phyloP scores from a whole-genome alignment of 1,284 basidiomycete genomes.

The Boletus semigastroideus region DNA sequence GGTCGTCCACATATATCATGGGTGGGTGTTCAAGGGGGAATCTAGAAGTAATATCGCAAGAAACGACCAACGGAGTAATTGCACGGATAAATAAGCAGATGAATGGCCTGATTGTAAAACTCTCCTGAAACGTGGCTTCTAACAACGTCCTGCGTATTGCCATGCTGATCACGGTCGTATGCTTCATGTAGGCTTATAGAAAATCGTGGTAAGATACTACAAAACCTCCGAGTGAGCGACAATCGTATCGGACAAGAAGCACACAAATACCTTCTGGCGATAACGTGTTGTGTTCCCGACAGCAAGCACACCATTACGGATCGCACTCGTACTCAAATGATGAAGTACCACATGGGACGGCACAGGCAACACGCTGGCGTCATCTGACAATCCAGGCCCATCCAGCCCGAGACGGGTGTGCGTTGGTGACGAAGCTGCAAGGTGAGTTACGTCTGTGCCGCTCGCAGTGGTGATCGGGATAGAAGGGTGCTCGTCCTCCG shows the following conservation, averaged over 20 bases:
- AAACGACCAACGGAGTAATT: slow-evolving; percentile 28
- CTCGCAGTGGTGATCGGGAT: slow-evolving; percentile 40
- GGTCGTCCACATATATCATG: slow-evolving; percentile 21
- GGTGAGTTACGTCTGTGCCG: slow-evolving; percentile 36
- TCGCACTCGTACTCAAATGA: slow-evolving; percentile 94
- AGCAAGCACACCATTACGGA: slow-evolving; percentile 90
- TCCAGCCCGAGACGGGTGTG: slow-evolving; percentile 36
- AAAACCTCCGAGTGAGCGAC: slow-evolving; percentile 20
- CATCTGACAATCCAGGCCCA: slow-evolving; percentile 68
- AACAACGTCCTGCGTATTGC: slow-evolving; percentile 28
- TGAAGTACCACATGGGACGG: slow-evolving; percentile 95
- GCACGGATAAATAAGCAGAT: slow-evolving; percentile 31
- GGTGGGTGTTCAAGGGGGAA: slow-evolving; percentile 20
- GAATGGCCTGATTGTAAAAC: slow-evolving; percentile 8
- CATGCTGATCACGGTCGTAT: slow-evolving; percentile 8
- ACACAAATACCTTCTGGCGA: slow-evolving; percentile 74
- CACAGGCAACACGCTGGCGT: slow-evolving; percentile 90
- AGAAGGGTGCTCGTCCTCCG: slow-evolving; percentile 18
- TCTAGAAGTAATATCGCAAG: slow-evolving; percentile 33
- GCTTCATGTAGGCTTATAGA: slow-evolving; percentile 54
- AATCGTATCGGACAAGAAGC: not conserved
- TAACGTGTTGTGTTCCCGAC: slow-evolving; percentile 94
- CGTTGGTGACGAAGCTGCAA: slow-evolving; percentile 18
- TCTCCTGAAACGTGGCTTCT: slow-evolving; percentile 20
- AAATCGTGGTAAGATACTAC: slow-evolving; percentile 58